These are phyloP conservation scores for Halteria grandinella DNA, from an alignment of 73 alveolate species.

Conservation along the genomic window DNA sequence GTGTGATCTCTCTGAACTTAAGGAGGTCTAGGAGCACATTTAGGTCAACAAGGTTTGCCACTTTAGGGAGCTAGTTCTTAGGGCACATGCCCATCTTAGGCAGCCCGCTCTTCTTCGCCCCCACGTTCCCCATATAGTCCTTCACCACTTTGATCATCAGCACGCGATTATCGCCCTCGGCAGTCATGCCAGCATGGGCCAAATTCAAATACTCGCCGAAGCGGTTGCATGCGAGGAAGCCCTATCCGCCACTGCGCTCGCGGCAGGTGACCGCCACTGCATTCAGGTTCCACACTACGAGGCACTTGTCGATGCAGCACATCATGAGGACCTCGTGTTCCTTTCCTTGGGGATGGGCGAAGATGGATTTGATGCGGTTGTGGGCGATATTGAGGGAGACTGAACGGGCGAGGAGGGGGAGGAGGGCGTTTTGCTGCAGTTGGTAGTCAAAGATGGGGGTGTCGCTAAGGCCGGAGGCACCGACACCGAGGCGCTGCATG, in stretches of 20 bases:
- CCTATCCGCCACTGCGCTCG: slow-evolving; percentile 76
- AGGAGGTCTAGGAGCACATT: slow-evolving; percentile 51
- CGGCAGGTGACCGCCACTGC: slow-evolving; percentile 60
- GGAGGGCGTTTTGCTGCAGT: slow-evolving; percentile 60
- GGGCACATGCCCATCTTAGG: slow-evolving; percentile 55
- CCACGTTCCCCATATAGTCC: slow-evolving; percentile 57
- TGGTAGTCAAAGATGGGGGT: slow-evolving; percentile 70
- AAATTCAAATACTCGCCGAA: slow-evolving; percentile 47
- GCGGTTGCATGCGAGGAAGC: slow-evolving; percentile 64
- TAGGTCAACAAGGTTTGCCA: slow-evolving; percentile 30
- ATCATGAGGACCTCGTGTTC: slow-evolving; percentile 58
- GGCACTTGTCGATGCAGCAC: slow-evolving; percentile 76
- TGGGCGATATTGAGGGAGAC: slow-evolving; percentile 54
- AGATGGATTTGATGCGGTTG: slow-evolving; percentile 52
- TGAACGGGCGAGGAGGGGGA: slow-evolving; percentile 72
- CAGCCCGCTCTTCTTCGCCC: slow-evolving; percentile 37
- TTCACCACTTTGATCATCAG: slow-evolving; percentile 72
- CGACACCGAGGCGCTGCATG: slow-evolving; percentile 58
- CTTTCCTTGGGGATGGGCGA: slow-evolving; percentile 50
- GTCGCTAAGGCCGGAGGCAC: slow-evolving; percentile 66
- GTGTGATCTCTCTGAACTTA: slow-evolving; percentile 52
- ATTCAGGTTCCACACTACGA: slow-evolving; percentile 69
- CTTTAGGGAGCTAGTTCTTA: slow-evolving; percentile 44
- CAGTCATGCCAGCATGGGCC: slow-evolving; percentile 81
- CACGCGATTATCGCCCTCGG: slow-evolving; percentile 78